A percentile compares a stretch with the other conserved stretches of the same genome.
Conservation (phyloP, 331 rosid species). For the Quercus phellos region DNA sequence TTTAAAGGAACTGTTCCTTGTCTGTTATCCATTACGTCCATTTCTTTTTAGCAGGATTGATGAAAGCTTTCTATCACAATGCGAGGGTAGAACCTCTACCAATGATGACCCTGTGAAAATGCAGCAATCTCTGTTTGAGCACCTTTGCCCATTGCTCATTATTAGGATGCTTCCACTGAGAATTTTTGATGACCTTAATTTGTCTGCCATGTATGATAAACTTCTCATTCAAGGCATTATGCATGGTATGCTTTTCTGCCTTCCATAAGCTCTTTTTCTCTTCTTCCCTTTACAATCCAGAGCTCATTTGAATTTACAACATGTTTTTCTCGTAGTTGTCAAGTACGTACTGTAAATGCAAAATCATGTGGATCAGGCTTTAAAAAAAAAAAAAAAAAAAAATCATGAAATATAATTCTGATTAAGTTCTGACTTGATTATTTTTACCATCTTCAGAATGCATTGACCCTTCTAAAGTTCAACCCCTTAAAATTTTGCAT, state of each 20-base stretch:
- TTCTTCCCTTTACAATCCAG: background rate
- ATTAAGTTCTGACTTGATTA: background rate
- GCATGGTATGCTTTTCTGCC: slow-evolving; percentile 33
- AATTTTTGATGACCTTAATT: slow-evolving; percentile 59
- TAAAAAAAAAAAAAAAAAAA: no score
- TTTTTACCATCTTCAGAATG: background rate
- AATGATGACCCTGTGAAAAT: slow-evolving; percentile 47
- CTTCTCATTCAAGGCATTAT: slow-evolving; percentile 37
- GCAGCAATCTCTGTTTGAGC: slow-evolving; percentile 72
- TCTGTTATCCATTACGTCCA: slow-evolving; percentile 2
- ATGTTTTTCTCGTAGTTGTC: background rate
- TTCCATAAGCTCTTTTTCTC: slow-evolving; percentile 11
- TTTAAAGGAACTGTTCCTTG: slow-evolving; percentile 6
- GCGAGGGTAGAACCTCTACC: slow-evolving; percentile 40
- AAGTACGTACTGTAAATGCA: background rate
- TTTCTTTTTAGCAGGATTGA: slow-evolving; percentile 43
- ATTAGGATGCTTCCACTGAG: slow-evolving; percentile 85
- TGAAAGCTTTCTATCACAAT: slow-evolving; percentile 45
- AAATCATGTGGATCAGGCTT: background rate
- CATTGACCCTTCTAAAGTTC: background rate
- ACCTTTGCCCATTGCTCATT: slow-evolving; percentile 80
- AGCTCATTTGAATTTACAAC: slow-evolving; percentile 1
- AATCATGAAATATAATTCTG: background rate
- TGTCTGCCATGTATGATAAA: slow-evolving; percentile 58
- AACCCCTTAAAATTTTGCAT: background rate